A percentile compares a stretch with the other conserved stretches of the same genome.
Conservation (phyloP, 805 yeast genomes). For the Tetrapisispora namnaoensis region DNA sequence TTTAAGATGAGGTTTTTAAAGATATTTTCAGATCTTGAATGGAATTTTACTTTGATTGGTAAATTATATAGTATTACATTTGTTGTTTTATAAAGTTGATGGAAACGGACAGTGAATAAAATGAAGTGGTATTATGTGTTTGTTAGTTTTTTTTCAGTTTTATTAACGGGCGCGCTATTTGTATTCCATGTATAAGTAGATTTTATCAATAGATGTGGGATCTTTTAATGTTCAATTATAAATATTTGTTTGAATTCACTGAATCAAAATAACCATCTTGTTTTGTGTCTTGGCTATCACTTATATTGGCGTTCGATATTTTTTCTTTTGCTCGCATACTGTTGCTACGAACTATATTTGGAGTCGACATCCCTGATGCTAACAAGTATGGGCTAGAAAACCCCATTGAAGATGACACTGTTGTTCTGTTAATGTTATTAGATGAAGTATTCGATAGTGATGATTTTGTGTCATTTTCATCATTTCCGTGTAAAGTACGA, state of each 20-base stretch:
- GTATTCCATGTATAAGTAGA: too few species aligned
- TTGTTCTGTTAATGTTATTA: conserved; percentile 11
- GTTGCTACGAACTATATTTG: conserved; percentile 27
- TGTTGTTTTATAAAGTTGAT: too few species aligned
- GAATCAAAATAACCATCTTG: conserved; percentile 1
- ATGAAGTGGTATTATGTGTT: too few species aligned
- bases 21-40: too few species aligned
- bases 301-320: not conserved
- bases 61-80: too few species aligned
- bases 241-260: not conserved
- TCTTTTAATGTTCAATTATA: not conserved
- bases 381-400: conserved; percentile 60
- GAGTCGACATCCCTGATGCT: conserved; percentile 53
- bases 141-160: too few species aligned
- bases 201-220: too few species aligned
- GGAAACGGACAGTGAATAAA: too few species aligned
- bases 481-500: not conserved
- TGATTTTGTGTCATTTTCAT: conserved; percentile 6
- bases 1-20: too few species aligned
- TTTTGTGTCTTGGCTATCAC: not conserved
- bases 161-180: too few species aligned
- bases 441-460: conserved; percentile 12
- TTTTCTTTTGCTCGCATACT: conserved; percentile 5
- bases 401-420: conserved; percentile 31
- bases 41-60: too few species aligned